These are phyloP conservation scores for Neurospora sp. DNA, from an alignment of 495 filamentous ascomycete species.

Conservation along the genomic window DNA sequence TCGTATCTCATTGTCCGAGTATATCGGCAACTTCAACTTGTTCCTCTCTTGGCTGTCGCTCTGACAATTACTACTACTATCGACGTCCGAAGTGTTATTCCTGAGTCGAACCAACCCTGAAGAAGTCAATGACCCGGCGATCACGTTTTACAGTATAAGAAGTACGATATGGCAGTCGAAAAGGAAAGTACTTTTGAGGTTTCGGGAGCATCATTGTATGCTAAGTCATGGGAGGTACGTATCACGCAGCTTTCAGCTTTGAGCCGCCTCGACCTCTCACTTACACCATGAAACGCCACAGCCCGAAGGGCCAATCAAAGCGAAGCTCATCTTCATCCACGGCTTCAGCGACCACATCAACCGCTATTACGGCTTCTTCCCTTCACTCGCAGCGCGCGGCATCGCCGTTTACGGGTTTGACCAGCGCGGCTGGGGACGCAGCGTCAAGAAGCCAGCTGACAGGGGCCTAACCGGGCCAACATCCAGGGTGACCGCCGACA, in stretches of 20 bases:
- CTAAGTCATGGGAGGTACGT: conserved; percentile 77
- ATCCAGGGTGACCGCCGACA: conserved; percentile 58
- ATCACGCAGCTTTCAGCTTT: neutral
- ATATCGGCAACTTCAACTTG: neutral
- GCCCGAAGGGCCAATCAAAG: conserved; percentile 44
- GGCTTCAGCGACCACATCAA: conserved; percentile 84
- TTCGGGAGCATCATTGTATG: conserved; percentile 59
- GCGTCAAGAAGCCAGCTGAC: conserved; percentile 36
- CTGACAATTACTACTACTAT: neutral
- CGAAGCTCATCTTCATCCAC: conserved; percentile 69
- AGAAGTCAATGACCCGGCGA: neutral
- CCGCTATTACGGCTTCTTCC: conserved; percentile 60
- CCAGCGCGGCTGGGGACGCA: conserved; percentile 61
- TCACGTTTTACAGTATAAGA: neutral
- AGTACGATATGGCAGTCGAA: conserved; percentile 31
- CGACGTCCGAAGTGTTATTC: neutral
- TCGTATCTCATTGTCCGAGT: neutral
- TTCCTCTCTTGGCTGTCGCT: neutral
- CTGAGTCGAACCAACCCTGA: neutral
- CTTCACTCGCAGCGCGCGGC: conserved; percentile 53
- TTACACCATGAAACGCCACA: conserved; percentile 13
- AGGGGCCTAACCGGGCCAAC: conserved; percentile 65
- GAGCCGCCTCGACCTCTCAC: neutral
- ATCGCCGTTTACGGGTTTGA: conserved; percentile 69
- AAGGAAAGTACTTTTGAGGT: conserved; percentile 41